These are phyloP conservation scores for Lasiosphaeris hirsuta DNA, from an alignment of 495 filamentous ascomycete genomes.

Conservation along the genomic window DNA sequence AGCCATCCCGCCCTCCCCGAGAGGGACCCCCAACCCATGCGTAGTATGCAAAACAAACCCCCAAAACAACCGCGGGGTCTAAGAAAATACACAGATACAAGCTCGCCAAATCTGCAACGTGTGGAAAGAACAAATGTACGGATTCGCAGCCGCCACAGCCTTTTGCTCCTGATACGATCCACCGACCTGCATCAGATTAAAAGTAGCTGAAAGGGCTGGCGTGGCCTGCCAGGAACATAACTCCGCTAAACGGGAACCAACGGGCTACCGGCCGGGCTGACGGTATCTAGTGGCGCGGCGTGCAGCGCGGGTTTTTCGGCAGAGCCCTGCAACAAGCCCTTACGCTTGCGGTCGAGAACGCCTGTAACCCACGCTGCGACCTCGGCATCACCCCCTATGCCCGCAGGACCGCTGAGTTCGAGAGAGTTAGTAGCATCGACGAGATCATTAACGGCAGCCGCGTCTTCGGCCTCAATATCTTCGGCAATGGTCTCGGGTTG, in stretches of 20 bases:
- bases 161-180: too few relatives aligned
- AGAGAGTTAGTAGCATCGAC: constrained; percentile 43
- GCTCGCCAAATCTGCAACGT: too few relatives aligned
- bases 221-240: not conserved
- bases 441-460: constrained; percentile 46
- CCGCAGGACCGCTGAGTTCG: constrained; percentile 38
- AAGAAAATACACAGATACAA: too few relatives aligned
- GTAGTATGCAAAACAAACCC: too few relatives aligned
- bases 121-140: too few relatives aligned
- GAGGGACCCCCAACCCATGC: too few relatives aligned
- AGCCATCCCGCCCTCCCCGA: too few relatives aligned
- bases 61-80: too few relatives aligned
- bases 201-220: too few relatives aligned
- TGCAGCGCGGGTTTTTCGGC: constrained; percentile 67
- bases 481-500: constrained; percentile 81
- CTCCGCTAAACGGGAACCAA: constrained; percentile 4
- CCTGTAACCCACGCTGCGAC: constrained; percentile 81
- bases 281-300: constrained; percentile 66
- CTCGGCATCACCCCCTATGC: constrained; percentile 62
- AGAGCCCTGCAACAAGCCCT: constrained; percentile 39
- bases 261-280: constrained; percentile 46
- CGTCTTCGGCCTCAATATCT: constrained; percentile 61
- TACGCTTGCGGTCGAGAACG: constrained; percentile 60
- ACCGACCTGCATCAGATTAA: too few relatives aligned
- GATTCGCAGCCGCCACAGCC: too few relatives aligned